Base-by-base conservation (phyloP, 2,329 filamentous ascomycete species). In the Ophiobolus disseminans region DNA sequence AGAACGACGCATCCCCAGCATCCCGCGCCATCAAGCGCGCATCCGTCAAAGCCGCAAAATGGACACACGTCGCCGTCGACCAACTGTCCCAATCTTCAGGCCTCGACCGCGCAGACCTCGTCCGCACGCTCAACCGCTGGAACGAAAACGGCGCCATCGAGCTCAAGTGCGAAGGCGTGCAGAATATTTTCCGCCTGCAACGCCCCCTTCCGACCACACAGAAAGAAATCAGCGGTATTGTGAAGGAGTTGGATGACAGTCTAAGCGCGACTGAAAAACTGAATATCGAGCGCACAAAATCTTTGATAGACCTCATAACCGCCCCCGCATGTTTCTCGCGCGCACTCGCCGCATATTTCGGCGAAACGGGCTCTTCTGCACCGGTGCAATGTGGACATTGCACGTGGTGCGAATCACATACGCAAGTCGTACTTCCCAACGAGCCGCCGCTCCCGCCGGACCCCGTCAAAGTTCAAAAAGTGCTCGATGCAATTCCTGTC, bases 331-430 rank as follows among this genome's bases (percentile, higher is more conserved):
- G 84, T 57, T 81, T 84, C 47, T 78, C 83, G 0, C 68, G 70
- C 1, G 69, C 75, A 0, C 71, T 87, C 0, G 81, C 84, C 0
- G 59, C 75, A 20, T 80, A 87, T 55, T 86, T 87, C 51, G 83
- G 82, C 17, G 84, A 85, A 66, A 65, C 65, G 3, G 23, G 28
- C 10, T 21, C 7, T 17, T 14, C 19, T 28, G 36, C 34, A 8
- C 75, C 75, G 39, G 54, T 63, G 1, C 70, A 76, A 14, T 86
- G 84, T 47, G 82, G 81, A 0, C 80, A 84, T 50, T 86, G 83
- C 60, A 83, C 80, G 0, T 81, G 70, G 66, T 75, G 73, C 42
- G 68, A 73, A 50, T 73, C 63, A 4, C 60, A 67, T n/a, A 47
- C 41, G 35, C 58, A 60, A 9, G 65, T 73, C 9, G 47, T 66